Evolutionary conservation across 345 rosid genomes (phyloP), one percentile per base, ranked within the genome.

Genomic region (Brassica carinata): DNA sequence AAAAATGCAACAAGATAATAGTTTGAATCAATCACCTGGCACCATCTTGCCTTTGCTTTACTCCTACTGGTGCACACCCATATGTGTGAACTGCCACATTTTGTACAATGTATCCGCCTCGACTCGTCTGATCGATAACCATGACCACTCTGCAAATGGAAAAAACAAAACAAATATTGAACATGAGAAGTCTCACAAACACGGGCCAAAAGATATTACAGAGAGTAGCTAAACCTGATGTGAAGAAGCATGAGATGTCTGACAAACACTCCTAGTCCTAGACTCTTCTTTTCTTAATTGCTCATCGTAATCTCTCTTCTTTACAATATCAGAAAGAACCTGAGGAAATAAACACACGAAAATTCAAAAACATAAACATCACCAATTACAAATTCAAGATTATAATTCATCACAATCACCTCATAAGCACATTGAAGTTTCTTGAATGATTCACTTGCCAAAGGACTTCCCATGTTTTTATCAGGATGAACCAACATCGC

Each of bases 401-500:
- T 27, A 17, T 61, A 61, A n/a, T 0, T 63, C 61, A 69, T 69
- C 18, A 8, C 7, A 48, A 15, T 83, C 74, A 92, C 99, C 98
- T 96, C 99, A 72, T 88, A 94, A 79, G 98, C 99, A 84, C 95
- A 89, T 71, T 94, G 98, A 79, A 96, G 90, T 88, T 94, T 96
- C 91, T 96, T 96, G 83, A 96, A 96, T 23, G 99, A 93, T 79
- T 96, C 99, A 76, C 99, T 93, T 27, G 98, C 98, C 18, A 87
- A 78, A 40, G 95, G 85, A 85, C 89, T 96, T 74, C 99, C 98
- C 97, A 88, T 88, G 77, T 96, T 96, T 86, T 96, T 96, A 87
- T 93, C 99, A 4, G 99, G 99, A 90, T 96, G 99, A 67, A 96
- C 99, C 84, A 94, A 87, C 98, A 90, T 96, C 67, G 99, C 99